Evolutionary conservation across 75 land plant species (phyloP), one percentile per base, ranked within the genome.

Genomic region (Ceratopteris richardii): DNA sequence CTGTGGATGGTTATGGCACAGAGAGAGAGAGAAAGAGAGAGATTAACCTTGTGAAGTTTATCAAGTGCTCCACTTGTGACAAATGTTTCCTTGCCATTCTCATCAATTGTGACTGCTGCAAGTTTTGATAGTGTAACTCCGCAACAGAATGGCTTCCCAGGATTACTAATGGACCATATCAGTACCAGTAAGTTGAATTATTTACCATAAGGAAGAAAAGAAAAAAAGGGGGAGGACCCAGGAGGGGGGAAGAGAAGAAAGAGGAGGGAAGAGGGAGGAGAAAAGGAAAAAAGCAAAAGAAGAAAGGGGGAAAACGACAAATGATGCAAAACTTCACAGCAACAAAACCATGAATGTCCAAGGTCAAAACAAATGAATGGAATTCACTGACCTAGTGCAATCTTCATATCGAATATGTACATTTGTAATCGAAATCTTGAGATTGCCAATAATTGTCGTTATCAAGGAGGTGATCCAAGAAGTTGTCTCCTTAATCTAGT

Each of bases 351-450:
- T n/a, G n/a, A n/a, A n/a, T n/a, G n/a, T n/a, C n/a, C n/a, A 33
- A 33, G 7, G 37, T 33, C 37, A 33, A 33, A 9, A 9, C 3
- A 33, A 33, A 4, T 33, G 37, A 33, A 33, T 4, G 37, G 9
- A 3, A 33, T 12, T 1, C n/a, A 2, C 17, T 0, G 28, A 94
- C 98, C 92, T 95, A 22, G 75, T 64, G 19, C 63, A 58, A 54
- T 95, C 99, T 57, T 95, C 99, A 73, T 95, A 95, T 67, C 99
- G 80, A 56, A 95, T 80, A 67, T 95, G 99, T 50, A 95, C 79
- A 78, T 95, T 95, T 72, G 86, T 95, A 54, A 95, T 82, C 14
- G 96, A 72, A 14, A 95, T 80, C 73, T 95, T 90, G 29, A 95
- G 72, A 62, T 95, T 95, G 30, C 99, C 99, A 64, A 95, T 84